Evolutionary conservation across 78 protist genomes (phyloP).

Genomic region (Emiliania huxleyi): DNA sequence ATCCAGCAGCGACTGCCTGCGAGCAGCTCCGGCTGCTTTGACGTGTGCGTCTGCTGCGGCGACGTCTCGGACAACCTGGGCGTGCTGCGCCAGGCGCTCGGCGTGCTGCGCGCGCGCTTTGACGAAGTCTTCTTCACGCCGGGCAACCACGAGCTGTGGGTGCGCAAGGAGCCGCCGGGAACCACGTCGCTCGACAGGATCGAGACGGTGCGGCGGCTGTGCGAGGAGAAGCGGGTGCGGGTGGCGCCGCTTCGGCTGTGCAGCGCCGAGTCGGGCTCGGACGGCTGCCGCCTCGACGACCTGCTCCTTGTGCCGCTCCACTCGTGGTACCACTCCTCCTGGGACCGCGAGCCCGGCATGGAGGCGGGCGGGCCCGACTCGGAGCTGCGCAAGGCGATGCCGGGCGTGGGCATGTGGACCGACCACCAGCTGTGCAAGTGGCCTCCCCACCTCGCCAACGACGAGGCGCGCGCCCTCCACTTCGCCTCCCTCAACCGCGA

Average conservation of each 20-base stretch:
- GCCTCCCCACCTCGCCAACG: not conserved
- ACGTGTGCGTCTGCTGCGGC: not conserved
- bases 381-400: not conserved
- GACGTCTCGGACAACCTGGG: not conserved
- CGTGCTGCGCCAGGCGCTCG: not conserved
- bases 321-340: not conserved
- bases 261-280: too few species aligned
- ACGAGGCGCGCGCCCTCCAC: not conserved
- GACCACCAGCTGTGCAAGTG: not conserved
- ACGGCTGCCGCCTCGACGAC: too few species aligned
- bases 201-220: not conserved
- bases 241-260: not conserved
- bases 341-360: not conserved
- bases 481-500: not conserved
- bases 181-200: not conserved
- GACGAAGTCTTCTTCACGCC: not conserved
- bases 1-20: not conserved
- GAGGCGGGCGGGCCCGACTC: not conserved
- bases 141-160: constrained; percentile 41
- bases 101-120: not conserved
- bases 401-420: not conserved
- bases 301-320: not conserved
- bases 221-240: not conserved
- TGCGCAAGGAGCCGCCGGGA: not conserved
- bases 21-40: not conserved